A percentile compares a stretch with the other conserved stretches of the same genome.
Evolutionary conservation across 345 rosid genomes (phyloP).

Genomic region (Draba incana): DNA sequence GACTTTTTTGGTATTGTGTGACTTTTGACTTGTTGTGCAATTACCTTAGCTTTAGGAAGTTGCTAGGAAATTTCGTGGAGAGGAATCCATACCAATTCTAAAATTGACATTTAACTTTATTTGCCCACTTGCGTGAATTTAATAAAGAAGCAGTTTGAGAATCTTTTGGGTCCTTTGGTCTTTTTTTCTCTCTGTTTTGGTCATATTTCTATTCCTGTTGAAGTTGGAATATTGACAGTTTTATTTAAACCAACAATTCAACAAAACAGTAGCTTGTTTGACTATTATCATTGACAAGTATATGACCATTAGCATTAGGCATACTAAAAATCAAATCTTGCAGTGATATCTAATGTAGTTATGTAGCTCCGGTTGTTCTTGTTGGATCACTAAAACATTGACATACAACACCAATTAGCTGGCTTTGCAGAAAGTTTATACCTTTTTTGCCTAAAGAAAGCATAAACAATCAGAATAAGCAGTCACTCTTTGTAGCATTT

Average conservation of each 20-base stretch:
- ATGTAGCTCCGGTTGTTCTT: background rate
- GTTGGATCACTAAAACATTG: conserved; percentile 23
- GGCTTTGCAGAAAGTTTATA: conserved; percentile 5
- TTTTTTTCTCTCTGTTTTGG: conserved; percentile 11
- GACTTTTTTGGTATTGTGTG: conserved; percentile 8
- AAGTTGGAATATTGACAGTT: background rate
- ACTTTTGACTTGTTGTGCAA: conserved; percentile 29
- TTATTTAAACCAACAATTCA: conserved; percentile 1
- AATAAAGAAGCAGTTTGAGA: background rate
- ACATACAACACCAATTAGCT: conserved; percentile 5
- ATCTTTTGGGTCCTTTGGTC: conserved; percentile 16
- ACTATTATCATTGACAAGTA: conserved; percentile 1
- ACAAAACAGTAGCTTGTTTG: too few relatives aligned
- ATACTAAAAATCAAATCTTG: background rate
- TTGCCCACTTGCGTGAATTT: conserved; percentile 37
- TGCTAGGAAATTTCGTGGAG: conserved; percentile 37
- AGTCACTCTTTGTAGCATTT: background rate
- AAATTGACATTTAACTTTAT: conserved; percentile 32
- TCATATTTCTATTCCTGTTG: background rate
- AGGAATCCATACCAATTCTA: conserved; percentile 11
- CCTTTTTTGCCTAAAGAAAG: conserved; percentile 3
- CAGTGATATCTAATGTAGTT: background rate
- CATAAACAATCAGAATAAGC: conserved; percentile 2
- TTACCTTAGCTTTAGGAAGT: conserved; percentile 21
- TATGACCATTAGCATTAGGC: background rate